phyloP scores from a whole-genome alignment of 2,329 filamentous ascomycete genomes.

The Fusarium temperatum region DNA sequence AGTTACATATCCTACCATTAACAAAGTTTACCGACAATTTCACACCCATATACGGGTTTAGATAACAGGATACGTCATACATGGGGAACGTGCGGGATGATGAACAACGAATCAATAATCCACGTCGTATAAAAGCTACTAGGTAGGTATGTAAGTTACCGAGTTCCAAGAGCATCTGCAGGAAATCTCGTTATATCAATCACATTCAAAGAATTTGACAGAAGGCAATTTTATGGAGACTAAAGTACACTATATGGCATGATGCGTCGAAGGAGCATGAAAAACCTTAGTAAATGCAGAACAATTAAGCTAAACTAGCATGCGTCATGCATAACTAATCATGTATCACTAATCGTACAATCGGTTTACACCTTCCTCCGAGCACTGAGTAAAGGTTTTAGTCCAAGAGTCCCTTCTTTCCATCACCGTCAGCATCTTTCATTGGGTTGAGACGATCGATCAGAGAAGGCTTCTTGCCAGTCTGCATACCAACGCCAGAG shows the following conservation, averaged over 20 bases:
- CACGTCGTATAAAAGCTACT: too few species aligned
- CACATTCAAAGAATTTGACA: neutral
- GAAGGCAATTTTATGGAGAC: neutral
- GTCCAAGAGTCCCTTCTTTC: slow-evolving; percentile 36
- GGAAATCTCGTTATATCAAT: neutral
- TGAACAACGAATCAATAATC: neutral
- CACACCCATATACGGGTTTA: neutral
- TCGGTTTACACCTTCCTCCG: neutral
- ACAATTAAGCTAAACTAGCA: neutral
- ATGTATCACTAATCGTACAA: slow-evolving; percentile 20
- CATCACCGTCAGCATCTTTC: slow-evolving; percentile 37
- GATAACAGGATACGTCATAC: neutral
- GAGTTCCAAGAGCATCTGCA: neutral
- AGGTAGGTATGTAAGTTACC: neutral
- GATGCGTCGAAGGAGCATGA: neutral
- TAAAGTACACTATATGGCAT: neutral
- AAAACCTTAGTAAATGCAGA: neutral
- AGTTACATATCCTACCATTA: neutral
- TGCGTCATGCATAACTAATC: neutral
- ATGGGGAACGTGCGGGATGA: neutral
- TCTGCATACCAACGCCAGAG: slow-evolving; percentile 16
- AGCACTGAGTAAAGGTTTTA: neutral
- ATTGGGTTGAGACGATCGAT: slow-evolving; percentile 34
- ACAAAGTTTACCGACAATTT: neutral
- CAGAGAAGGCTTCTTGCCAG: slow-evolving; percentile 31